Conservation (phyloP, 1,284 basidiomycete genomes). For the Golubevia sp. region DNA sequence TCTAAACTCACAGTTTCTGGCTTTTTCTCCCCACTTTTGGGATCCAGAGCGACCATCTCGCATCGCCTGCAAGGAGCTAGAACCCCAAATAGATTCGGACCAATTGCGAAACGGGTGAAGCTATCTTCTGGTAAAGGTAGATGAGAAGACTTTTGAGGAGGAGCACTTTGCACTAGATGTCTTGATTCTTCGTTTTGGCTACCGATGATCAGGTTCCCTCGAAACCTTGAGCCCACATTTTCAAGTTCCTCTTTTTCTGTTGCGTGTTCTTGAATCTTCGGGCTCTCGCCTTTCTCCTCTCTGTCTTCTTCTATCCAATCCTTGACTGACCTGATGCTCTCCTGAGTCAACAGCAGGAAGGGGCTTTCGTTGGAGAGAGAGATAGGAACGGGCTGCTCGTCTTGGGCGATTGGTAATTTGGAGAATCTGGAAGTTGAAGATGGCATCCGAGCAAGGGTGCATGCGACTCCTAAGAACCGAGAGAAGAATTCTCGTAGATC, state of each 20-base stretch:
- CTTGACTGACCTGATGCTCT: constrained; percentile 20
- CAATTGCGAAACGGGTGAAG: constrained; percentile 15
- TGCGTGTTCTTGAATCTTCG: constrained; percentile 3
- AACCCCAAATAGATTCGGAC: constrained; percentile 22
- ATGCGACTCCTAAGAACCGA: neutral
- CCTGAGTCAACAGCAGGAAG: constrained; percentile 33
- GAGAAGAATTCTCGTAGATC: neutral
- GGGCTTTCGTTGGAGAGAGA: constrained; percentile 41
- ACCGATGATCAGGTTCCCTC: constrained; percentile 31
- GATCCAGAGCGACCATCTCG: constrained; percentile 37
- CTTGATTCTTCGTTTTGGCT: neutral
- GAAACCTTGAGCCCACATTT: constrained; percentile 25
- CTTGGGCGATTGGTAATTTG: neutral
- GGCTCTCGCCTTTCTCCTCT: constrained; percentile 11
- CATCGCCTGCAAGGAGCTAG: constrained; percentile 30
- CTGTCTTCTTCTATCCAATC: constrained; percentile 24
- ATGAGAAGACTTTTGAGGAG: neutral
- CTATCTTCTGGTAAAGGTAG: constrained; percentile 20
- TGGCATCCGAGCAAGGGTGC: constrained; percentile 7
- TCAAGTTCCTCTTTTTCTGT: neutral
- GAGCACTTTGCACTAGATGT: too few relatives aligned
- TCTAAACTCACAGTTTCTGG: too few relatives aligned
- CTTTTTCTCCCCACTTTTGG: constrained; percentile 19
- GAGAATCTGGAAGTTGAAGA: neutral
- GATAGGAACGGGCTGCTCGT: constrained; percentile 18